Evolutionary conservation across 495 filamentous ascomycete genomes (phyloP), one percentile per base, ranked within the genome.

Genomic region (Terfezia claveryi): DNA sequence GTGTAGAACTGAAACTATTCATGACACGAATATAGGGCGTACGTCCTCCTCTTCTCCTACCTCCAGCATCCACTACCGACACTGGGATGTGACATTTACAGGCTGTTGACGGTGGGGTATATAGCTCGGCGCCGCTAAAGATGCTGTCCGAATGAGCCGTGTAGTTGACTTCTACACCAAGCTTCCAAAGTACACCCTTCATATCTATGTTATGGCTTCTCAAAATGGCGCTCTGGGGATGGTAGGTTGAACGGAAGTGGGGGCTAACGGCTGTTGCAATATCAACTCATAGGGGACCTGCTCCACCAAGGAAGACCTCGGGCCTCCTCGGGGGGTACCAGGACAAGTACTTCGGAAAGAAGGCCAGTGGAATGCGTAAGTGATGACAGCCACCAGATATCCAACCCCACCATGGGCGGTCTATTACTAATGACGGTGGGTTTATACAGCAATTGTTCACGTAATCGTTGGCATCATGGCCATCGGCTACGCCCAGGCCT

Each of bases 121-220:
- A 36, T 58, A 66, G 63, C 87, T 94, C 64, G 87, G 88, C 61
- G 84, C 82, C 67, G 85, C 86, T 57, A 83, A 87, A 2, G 86
- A 95, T 83, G 91, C 91, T 65, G 77, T 82, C 61, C 83, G 87
- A 64, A 94, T 98, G 89, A 80, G 89, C 69, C 81, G 88, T 62
- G 84, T 96, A 57, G 89, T 94, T 70, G 82, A 75, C 76, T 95
- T 99, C 80, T 99, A 99, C 75, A 85, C 87, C 72, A 89, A 87
- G 69, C 83, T 99, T 38, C 91, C 91, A 37, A 64, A 51, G 50
- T 51, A 27, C 14, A 5, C 23, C 11, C 8, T 20, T n/a, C 20
- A 14, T 20, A n/a, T 49, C 44, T 20, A 49, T n/a, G 2, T 5
- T 20, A 49, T 6, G 2, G 6, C 20, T 20, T 20, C 14, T 49